Percentiles rank a stretch among this genome's conserved stretches.
Conservation (phyloP, 192 early-diverging fungal species). For the Pilaira anomala region DNA sequence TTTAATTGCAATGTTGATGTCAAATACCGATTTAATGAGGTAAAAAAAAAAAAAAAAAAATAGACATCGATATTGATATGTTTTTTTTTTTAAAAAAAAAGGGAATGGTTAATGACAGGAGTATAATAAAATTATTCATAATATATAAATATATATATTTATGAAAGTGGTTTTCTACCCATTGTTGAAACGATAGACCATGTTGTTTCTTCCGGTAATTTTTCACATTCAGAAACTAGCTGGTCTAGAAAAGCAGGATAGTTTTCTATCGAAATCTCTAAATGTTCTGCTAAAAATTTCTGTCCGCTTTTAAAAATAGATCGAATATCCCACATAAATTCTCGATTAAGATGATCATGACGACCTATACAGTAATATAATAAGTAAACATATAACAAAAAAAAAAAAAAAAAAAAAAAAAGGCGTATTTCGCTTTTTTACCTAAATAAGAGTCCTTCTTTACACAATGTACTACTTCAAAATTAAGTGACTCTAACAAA, state of each 20-base stretch:
- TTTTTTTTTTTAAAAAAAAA: neutral
- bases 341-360: constrained; percentile 16
- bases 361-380: neutral
- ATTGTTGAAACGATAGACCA: constrained; percentile 18
- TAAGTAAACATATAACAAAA: neutral
- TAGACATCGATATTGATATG: neutral
- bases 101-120: neutral
- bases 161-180: constrained; percentile 5
- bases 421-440: no score
- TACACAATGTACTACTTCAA: constrained; percentile 15
- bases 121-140: neutral
- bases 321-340: constrained; percentile 16
- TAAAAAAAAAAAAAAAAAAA: constrained; percentile 1
- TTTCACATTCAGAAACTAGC: constrained; percentile 14
- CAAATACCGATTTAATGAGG: constrained; percentile 16
- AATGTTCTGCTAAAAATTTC: constrained; percentile 8
- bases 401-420: neutral
- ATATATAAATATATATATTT: neutral
- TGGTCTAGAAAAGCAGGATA: constrained; percentile 20
- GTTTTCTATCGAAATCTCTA: constrained; percentile 12
- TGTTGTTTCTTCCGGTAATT: neutral
- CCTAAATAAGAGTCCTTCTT: constrained; percentile 7
- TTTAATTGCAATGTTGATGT: constrained; percentile 10
- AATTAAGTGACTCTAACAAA: constrained; percentile 5
- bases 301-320: constrained; percentile 21